phyloP scores from a whole-genome alignment of 805 yeast genomes.

The Kazachstania martiniae region DNA sequence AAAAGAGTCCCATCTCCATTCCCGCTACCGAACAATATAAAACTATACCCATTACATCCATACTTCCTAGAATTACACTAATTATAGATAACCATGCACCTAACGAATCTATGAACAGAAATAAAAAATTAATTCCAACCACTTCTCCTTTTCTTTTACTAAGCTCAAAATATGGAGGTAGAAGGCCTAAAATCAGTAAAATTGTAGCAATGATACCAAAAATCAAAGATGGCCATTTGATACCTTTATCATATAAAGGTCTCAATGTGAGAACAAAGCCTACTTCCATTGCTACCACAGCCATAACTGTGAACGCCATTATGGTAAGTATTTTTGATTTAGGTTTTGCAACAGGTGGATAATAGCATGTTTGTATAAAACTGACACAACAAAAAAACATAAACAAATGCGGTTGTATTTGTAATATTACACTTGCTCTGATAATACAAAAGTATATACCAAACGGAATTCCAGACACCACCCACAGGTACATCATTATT shows the following conservation, averaged over 20 bases:
- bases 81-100: conserved; percentile 77
- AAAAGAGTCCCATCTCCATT: conserved; percentile 67
- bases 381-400: conserved; percentile 55
- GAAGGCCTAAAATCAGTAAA: conserved; percentile 59
- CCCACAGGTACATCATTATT: conserved; percentile 77
- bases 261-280: conserved; percentile 66
- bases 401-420: conserved; percentile 81
- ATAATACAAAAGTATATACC: conserved; percentile 66
- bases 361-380: conserved; percentile 55
- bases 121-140: conserved; percentile 78
- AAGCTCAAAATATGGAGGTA: conserved; percentile 85
- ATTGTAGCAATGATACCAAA: conserved; percentile 79
- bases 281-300: conserved; percentile 49
- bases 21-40: conserved; percentile 63
- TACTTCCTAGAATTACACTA: conserved; percentile 45
- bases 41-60: conserved; percentile 73
- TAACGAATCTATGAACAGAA: conserved; percentile 58
- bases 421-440: conserved; percentile 63
- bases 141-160: conserved; percentile 73
- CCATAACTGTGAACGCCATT: conserved; percentile 30
- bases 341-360: conserved; percentile 54
- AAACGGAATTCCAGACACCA: conserved; percentile 67
- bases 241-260: conserved; percentile 39
- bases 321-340: conserved; percentile 28
- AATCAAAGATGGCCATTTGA: conserved; percentile 65